Evolutionary conservation across 768 basidiomycete genomes (phyloP).

Genomic region (Megacollybia marginata): DNA sequence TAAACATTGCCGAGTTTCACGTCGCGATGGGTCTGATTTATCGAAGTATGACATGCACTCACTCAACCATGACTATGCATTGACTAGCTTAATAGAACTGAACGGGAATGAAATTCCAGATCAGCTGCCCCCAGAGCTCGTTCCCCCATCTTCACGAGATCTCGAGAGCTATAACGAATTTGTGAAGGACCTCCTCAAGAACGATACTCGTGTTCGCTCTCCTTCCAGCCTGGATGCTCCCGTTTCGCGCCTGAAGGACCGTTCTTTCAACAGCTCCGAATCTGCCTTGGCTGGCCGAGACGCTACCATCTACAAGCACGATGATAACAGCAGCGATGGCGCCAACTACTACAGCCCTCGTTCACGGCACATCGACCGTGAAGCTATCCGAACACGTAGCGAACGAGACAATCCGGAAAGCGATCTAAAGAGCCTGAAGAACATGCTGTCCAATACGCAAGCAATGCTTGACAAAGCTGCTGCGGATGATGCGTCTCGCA

Average conservation of each 20-base stretch:
- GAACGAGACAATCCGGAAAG: slow-evolving; percentile 56
- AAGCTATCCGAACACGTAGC: slow-evolving; percentile 64
- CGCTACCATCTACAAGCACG: slow-evolving; percentile 89
- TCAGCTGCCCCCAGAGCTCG: slow-evolving; percentile 77
- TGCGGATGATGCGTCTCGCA: slow-evolving; percentile 51
- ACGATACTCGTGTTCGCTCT: slow-evolving; percentile 74
- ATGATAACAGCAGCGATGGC: slow-evolving; percentile 48
- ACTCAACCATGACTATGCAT: background rate
- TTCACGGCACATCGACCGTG: slow-evolving; percentile 80
- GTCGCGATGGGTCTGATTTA: slow-evolving; percentile 98
- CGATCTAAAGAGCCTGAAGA: slow-evolving; percentile 84
- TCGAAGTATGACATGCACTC: slow-evolving; percentile 64
- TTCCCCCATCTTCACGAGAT: slow-evolving; percentile 87
- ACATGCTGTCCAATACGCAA: slow-evolving; percentile 71
- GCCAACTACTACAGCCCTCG: slow-evolving; percentile 73
- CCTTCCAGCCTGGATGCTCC: slow-evolving; percentile 45
- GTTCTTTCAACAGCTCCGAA: slow-evolving; percentile 58
- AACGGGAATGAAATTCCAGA: slow-evolving; percentile 92
- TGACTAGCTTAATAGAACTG: slow-evolving; percentile 47
- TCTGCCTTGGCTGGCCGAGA: slow-evolving; percentile 62
- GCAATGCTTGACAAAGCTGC: slow-evolving; percentile 70
- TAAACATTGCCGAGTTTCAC: slow-evolving; percentile 94
- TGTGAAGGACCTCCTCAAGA: slow-evolving; percentile 78
- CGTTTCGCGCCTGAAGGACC: slow-evolving; percentile 56
- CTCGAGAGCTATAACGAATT: slow-evolving; percentile 86